These are phyloP conservation scores for Ceraceosorus bombacis DNA, from an alignment of 1,284 basidiomycete species.

Conservation along the genomic window DNA sequence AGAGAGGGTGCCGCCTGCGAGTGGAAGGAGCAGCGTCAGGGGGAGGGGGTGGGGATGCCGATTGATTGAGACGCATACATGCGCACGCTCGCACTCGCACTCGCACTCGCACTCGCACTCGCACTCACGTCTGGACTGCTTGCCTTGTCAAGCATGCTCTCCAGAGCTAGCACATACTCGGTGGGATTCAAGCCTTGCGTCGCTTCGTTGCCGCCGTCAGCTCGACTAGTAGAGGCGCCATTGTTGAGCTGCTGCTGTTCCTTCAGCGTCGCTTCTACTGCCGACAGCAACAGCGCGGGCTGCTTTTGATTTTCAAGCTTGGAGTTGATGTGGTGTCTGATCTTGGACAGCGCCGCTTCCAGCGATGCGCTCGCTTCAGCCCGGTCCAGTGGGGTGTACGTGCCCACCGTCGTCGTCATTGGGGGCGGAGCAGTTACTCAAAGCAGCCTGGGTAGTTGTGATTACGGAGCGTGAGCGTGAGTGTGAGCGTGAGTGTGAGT, in stretches of 20 bases:
- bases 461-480: too few species aligned
- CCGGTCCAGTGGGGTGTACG: too few species aligned
- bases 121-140: constrained; percentile 5
- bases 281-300: constrained; percentile 77
- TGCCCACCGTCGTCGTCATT: too few species aligned
- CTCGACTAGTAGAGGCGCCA: constrained; percentile 56
- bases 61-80: not conserved
- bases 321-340: constrained; percentile 76
- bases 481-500: too few species aligned
- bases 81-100: not conserved
- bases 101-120: not conserved
- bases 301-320: constrained; percentile 77
- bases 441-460: too few species aligned
- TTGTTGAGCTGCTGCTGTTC: constrained; percentile 60
- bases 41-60: too few species aligned
- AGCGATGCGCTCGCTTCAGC: constrained; percentile 3
- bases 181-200: constrained; percentile 22
- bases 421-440: too few species aligned
- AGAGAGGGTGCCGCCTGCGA: constrained; percentile 9
- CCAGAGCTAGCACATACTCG: constrained; percentile 42
- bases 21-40: not conserved
- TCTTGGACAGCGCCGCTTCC: constrained; percentile 57
- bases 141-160: constrained; percentile 35
- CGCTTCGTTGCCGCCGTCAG: constrained; percentile 51
- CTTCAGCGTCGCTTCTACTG: constrained; percentile 77